Percentiles rank a stretch among this genome's conserved stretches.
phyloP scores from a whole-genome alignment of 2,329 filamentous ascomycete species.

The Verruconis gallopava region DNA sequence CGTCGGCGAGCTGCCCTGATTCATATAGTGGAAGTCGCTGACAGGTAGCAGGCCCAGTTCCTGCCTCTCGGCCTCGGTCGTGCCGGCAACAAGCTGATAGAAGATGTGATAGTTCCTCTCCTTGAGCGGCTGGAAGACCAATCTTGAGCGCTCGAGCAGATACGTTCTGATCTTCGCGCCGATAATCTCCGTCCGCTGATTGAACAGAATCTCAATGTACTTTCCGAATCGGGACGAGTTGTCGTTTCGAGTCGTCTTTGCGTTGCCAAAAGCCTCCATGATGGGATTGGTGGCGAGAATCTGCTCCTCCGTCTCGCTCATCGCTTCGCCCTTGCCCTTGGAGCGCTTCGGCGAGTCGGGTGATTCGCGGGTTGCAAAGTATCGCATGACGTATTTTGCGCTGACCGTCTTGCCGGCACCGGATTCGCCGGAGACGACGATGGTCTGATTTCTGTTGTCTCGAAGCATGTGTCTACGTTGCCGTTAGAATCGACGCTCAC shows the following conservation, averaged over 20 bases:
- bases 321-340: conserved; percentile 62
- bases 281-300: conserved; percentile 97
- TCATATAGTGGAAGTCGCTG: conserved; percentile 90
- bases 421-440: conserved; percentile 98
- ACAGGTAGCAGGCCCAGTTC: conserved; percentile 67
- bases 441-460: conserved; percentile 90
- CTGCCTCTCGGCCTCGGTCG: conserved; percentile 69
- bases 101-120: conserved; percentile 99
- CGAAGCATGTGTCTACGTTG: conserved; percentile 80
- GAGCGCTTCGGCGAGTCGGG: conserved; percentile 71
- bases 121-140: conserved; percentile 95
- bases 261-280: conserved; percentile 99
- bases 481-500: neutral
- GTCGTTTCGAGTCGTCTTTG: conserved; percentile 98
- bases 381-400: conserved; percentile 99
- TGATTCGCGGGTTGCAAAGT: conserved; percentile 94
- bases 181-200: conserved; percentile 88
- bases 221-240: conserved; percentile 98
- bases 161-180: conserved; percentile 96
- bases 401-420: conserved; percentile 98
- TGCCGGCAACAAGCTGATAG: conserved; percentile 89
- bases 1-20: conserved; percentile 79
- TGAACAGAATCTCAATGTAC: conserved; percentile 99
- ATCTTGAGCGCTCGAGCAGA: conserved; percentile 80
- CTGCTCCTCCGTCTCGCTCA: conserved; percentile 97